Evolutionary conservation across 2,329 filamentous ascomycete genomes (phyloP).

Genomic region (Gaeumannomyces tritici): DNA sequence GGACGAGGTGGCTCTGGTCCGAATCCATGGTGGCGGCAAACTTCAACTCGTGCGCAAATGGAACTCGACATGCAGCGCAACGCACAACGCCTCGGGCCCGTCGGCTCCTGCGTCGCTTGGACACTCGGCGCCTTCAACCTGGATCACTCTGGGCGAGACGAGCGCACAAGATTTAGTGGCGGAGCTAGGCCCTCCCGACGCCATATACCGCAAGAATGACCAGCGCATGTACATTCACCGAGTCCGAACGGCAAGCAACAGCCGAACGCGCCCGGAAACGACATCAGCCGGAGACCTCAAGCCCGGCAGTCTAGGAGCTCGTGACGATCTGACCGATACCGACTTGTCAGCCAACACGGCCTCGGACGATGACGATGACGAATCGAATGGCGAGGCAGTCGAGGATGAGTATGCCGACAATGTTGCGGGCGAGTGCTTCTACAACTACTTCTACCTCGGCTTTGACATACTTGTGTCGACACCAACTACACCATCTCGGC

Average conservation of each 20-base stretch:
- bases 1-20: slow-evolving; percentile 77
- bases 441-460: slow-evolving; percentile 94
- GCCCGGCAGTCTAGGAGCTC: slow-evolving; percentile 1
- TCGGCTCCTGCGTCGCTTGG: neutral
- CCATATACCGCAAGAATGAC: slow-evolving; percentile 87
- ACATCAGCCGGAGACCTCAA: slow-evolving; percentile 32
- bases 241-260: slow-evolving; percentile 43
- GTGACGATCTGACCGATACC: slow-evolving; percentile 57
- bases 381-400: slow-evolving; percentile 46
- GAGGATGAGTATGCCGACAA: slow-evolving; percentile 45
- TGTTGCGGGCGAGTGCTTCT: slow-evolving; percentile 71
- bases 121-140: slow-evolving; percentile 29
- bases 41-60: slow-evolving; percentile 69
- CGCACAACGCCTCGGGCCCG: slow-evolving; percentile 31
- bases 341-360: slow-evolving; percentile 65
- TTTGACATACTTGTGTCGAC: slow-evolving; percentile 90
- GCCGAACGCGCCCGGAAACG: slow-evolving; percentile 24
- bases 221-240: slow-evolving; percentile 81
- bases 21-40: slow-evolving; percentile 66
- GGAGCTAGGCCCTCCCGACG: slow-evolving; percentile 86
- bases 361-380: slow-evolving; percentile 63
- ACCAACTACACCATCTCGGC: slow-evolving; percentile 54
- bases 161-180: slow-evolving; percentile 86
- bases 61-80: slow-evolving; percentile 26
- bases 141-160: slow-evolving; percentile 72